phyloP scores from a whole-genome alignment of 805 yeast genomes.

The Candida pseudoglaebosa region DNA sequence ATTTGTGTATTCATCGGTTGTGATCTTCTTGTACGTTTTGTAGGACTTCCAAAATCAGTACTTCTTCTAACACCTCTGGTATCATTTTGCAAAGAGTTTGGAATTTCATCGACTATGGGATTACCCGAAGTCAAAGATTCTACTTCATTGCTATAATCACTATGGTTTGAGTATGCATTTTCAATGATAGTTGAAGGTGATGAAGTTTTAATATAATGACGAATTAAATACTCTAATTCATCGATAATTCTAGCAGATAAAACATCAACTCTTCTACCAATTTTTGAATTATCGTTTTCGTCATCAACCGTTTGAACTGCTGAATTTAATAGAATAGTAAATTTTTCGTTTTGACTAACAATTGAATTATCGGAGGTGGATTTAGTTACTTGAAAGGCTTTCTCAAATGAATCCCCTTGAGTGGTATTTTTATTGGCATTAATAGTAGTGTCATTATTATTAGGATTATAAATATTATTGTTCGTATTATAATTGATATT shows the following conservation, averaged over 20 bases:
- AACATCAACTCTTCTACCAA: constrained; percentile 49
- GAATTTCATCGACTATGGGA: constrained; percentile 2
- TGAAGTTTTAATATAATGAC: constrained; percentile 35
- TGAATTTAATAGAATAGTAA: constrained; percentile 14
- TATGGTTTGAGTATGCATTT: background rate
- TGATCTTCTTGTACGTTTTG: background rate
- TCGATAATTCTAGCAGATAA: constrained; percentile 68
- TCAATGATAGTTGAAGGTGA: constrained; percentile 8
- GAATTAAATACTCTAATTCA: constrained; percentile 55
- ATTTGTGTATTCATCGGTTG: background rate
- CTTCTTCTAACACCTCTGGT: constrained; percentile 1
- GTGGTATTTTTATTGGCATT: background rate
- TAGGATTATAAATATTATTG: background rate
- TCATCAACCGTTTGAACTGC: constrained; percentile 12
- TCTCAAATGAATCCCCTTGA: background rate
- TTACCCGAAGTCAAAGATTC: background rate
- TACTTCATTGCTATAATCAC: no score
- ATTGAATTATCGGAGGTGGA: constrained; percentile 9
- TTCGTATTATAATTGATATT: background rate
- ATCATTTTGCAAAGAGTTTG: background rate
- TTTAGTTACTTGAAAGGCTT: background rate
- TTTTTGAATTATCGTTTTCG: constrained; percentile 12
- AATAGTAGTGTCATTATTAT: background rate
- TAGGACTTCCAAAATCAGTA: constrained; percentile 3
- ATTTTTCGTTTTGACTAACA: constrained; percentile 13